These are phyloP conservation scores for Termitomyces sp. DNA, from an alignment of 768 basidiomycete genomes.

Conservation along the genomic window DNA sequence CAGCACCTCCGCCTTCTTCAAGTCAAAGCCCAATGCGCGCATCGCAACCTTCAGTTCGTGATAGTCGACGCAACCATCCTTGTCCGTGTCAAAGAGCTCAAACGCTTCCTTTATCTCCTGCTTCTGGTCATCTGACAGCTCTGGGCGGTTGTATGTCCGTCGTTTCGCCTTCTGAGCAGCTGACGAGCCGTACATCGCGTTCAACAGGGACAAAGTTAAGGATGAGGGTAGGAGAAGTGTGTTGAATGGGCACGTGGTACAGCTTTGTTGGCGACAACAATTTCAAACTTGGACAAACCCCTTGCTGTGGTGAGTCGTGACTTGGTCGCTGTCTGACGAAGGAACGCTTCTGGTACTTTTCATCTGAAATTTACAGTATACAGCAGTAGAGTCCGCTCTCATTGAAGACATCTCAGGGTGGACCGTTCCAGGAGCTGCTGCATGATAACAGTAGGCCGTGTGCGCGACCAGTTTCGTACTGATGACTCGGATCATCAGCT, in stretches of 20 bases:
- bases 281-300: slow-evolving; percentile 2
- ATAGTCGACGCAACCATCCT: slow-evolving; percentile 94
- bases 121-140: slow-evolving; percentile 84
- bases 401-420: too few species aligned
- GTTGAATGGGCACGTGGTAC: neutral
- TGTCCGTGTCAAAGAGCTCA: slow-evolving; percentile 98
- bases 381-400: too few species aligned
- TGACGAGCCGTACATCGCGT: slow-evolving; percentile 58
- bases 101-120: slow-evolving; percentile 99
- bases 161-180: slow-evolving; percentile 72
- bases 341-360: too few species aligned
- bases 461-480: too few species aligned
- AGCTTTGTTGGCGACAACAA: neutral
- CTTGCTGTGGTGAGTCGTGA: too few species aligned
- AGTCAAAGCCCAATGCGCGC: slow-evolving; percentile 94
- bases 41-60: slow-evolving; percentile 99
- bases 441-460: too few species aligned
- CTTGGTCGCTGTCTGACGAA: too few species aligned
- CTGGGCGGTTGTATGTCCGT: slow-evolving; percentile 72
- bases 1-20: slow-evolving; percentile 98
- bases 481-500: too few species aligned
- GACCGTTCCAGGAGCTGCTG: too few species aligned
- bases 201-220: slow-evolving; percentile 1
- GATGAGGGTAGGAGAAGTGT: slow-evolving; percentile 3
- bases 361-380: too few species aligned